A percentile compares a stretch with the other conserved stretches of the same genome.
Conservation (phyloP, 139 green algal species). For the Pseudopediastrum boryanum region DNA sequence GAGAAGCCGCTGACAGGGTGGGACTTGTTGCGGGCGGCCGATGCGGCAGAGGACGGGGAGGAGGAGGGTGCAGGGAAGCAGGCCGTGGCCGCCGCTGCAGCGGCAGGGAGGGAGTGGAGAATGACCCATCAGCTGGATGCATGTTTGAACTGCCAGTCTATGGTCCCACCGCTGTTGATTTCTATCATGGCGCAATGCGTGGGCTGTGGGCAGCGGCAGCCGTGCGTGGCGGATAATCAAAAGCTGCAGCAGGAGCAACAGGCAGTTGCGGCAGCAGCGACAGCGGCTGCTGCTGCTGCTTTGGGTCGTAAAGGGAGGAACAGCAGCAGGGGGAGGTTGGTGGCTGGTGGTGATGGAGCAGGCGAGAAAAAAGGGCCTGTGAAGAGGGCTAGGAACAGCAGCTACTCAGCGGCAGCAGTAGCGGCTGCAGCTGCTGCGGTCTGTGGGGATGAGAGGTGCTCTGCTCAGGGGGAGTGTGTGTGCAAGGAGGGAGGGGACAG, state of each 20-base stretch:
- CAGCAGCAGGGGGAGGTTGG: background rate
- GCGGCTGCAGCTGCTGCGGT: conserved; percentile 10
- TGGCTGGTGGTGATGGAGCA: background rate
- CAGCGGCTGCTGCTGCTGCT: too few relatives aligned
- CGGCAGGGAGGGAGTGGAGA: background rate
- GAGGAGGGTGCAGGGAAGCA: background rate
- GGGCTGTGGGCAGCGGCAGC: conserved; percentile 46
- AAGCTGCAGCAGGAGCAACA: background rate
- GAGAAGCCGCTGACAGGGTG: conserved; percentile 18
- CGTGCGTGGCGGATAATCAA: conserved; percentile 31
- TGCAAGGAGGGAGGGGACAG: background rate
- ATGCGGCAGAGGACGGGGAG: background rate
- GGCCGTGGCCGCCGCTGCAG: background rate
- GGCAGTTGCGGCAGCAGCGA: background rate
- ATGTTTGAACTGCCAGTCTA: conserved; percentile 55
- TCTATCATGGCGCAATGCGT: conserved; percentile 52
- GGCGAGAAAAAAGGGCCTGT: too few relatives aligned
- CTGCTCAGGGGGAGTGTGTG: background rate
- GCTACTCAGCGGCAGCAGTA: background rate
- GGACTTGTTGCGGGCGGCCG: conserved; percentile 28
- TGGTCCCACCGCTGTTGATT: conserved; percentile 62
- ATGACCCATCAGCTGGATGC: conserved; percentile 37
- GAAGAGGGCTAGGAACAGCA: background rate
- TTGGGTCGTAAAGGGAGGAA: background rate
- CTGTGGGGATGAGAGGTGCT: background rate